Evolutionary conservation across 2,329 filamentous ascomycete species (phyloP), one percentile per base, ranked within the genome.

Genomic region (Trichoderma endophyticum): DNA sequence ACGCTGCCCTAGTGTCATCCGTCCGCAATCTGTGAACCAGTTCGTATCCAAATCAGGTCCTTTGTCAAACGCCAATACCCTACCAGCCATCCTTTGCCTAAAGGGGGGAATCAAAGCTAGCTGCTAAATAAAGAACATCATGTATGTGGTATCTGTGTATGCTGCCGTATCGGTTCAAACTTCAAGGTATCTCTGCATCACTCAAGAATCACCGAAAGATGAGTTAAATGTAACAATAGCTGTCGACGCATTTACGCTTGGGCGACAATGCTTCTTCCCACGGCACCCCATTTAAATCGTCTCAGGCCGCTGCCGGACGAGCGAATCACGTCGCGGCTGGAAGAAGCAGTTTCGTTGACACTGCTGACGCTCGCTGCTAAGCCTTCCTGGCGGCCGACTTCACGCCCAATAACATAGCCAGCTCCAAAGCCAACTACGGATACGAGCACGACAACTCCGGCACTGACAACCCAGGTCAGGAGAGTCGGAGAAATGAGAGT

Each of bases 371-470:
- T 79, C 18, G 82, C 82, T 11, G 81, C 81, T n/a, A 86, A 78
- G 14, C 82, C 79, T 77, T 92, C 89, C 74, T 91, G 88, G 39
- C 88, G 85, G 3, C 90, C 90, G 28, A 90, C 89, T 75, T 92
- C 90, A 30, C 89, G 84, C 6, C 90, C 90, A 72, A 91, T 89
- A 28, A 91, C 89, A 76, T 91, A 91, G 12, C 90, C 90, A 9
- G 90, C 90, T 3, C 90, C 89, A 75, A 92, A 92, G 2, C 90
- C 90, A 39, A 92, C 89, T 1, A 91, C 90, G 8, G 88, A 90
- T 3, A 92, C 87, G 12, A 92, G 83, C 9, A 92, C 89, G 2
- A 92, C 88, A 1, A 92, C 90, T 21, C 90, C 90, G 8, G 90
- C 90, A 71, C 88, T 89, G 69, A 92, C 85, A 6, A 90, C 88